Conservation (phyloP, 78 protist genomes). For the Ministeria vibrans region DNA sequence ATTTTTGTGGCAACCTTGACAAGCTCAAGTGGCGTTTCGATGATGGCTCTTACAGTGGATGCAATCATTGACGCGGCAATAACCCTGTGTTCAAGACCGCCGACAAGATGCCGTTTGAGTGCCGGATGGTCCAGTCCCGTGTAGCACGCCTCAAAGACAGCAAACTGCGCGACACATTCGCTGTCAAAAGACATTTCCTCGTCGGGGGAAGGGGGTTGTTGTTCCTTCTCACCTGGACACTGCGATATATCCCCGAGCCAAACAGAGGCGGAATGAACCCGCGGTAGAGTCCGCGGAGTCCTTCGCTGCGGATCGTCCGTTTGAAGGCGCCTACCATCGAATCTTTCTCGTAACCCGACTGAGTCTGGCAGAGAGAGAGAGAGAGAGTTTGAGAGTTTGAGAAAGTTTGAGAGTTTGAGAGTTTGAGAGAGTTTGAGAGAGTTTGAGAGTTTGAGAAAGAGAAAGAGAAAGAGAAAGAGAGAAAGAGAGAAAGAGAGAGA, state of each 20-base stretch:
- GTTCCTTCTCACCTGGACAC: not conserved
- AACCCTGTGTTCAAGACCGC: not conserved
- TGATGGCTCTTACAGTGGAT: not conserved
- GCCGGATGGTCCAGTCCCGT: not conserved
- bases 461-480: too few relatives aligned
- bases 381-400: too few relatives aligned
- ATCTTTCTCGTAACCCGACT: not conserved
- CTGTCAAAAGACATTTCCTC: not conserved
- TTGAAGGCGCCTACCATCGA: not conserved
- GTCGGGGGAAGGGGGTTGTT: too few relatives aligned
- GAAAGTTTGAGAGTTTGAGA: too few relatives aligned
- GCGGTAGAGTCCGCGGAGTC: not conserved
- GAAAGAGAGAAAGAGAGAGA: too few relatives aligned
- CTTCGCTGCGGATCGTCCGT: not conserved
- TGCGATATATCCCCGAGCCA: not conserved
- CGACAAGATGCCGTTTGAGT: not conserved
- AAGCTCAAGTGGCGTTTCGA: not conserved
- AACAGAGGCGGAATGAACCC: not conserved
- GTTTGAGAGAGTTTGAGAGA: too few relatives aligned
- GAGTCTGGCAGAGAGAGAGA: too few relatives aligned
- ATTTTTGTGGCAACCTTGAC: too few relatives aligned
- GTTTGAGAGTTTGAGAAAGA: too few relatives aligned
- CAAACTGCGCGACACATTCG: not conserved
- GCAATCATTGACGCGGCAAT: not conserved
- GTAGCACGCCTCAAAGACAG: not conserved